Evolutionary conservation across 208 protist species (phyloP), one percentile per base, ranked within the genome.

Genomic region (Leishmania guyanensis): DNA sequence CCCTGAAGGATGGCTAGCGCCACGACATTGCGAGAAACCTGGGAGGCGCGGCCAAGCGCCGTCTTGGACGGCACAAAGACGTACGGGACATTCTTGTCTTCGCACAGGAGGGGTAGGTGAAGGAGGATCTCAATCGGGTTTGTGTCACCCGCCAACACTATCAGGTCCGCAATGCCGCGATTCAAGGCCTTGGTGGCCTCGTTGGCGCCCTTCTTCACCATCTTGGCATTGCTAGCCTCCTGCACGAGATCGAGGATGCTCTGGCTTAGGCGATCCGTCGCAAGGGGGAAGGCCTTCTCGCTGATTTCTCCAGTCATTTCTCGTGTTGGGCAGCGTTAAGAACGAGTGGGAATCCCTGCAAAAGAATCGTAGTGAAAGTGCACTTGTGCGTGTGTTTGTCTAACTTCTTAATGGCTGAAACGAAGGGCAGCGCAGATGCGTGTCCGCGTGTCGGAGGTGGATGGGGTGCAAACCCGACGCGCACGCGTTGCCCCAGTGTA

Each of bases 41-140:
- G 99, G 80, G 98, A 99, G 5, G 99, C 98, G 75, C 99, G 94
- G 80, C 99, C 99, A 22, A 99, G 93, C 48, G 98, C 99, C 39
- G 92, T 91, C 89, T 99, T 99, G 39, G 97, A 99, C 26, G 98
- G 97, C n/a, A 99, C 98, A 86, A 99, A 99, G 20, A 99, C 98
- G 93, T 99, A 99, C 75, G 99, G 99, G 70, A 99, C 99, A 88
- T 99, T 99, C 95, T 99, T 99, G 91, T 99, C 99, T 90, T 99
- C 99, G 91, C 99, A 99, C 33, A 99, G 94, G 26, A 99, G 95
- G 50, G 99, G 99, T 20, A 99, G 91, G 92, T 99, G 99, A 33
- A 99, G 92, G 20, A 99, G 92, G 83, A 99, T 99, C 93, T 99
- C 99, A 48, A 99, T 95, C 58, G 99, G 99, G 87, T 99, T 99